Conservation (phyloP, 345 rosid species). For the Citrus medica region DNA sequence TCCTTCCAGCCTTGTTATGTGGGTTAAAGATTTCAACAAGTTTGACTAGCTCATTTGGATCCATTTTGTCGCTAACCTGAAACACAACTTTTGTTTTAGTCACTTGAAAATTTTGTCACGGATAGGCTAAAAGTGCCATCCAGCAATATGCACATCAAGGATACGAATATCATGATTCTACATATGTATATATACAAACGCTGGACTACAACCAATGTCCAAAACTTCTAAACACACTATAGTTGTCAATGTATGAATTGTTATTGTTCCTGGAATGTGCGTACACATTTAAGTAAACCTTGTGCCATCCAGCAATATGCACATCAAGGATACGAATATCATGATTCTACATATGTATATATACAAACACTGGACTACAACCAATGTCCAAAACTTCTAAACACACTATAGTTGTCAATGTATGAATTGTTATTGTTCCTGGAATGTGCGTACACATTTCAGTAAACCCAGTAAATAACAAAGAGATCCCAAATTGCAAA, state of each 20-base stretch:
- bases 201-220: not conserved
- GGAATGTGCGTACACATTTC: not conserved
- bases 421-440: too few species aligned
- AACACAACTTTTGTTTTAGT: slow-evolving; percentile 20
- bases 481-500: not conserved
- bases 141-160: not conserved
- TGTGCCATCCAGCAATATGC: not conserved
- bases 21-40: slow-evolving; percentile 58
- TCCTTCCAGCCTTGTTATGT: slow-evolving; percentile 55
- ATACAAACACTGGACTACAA: not conserved
- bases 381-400: not conserved
- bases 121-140: not conserved
- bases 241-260: not conserved
- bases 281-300: not conserved
- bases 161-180: not conserved
- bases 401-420: not conserved
- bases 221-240: not conserved
- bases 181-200: not conserved
- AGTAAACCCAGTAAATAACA: not conserved
- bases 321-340: not conserved
- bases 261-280: too few species aligned
- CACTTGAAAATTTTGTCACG: not conserved
- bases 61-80: slow-evolving; percentile 68
- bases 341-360: not conserved
- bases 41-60: slow-evolving; percentile 56